Evolutionary conservation across 129 eudicot genomes (phyloP).

Genomic region (Pseudognaphalium luteoalbum): DNA sequence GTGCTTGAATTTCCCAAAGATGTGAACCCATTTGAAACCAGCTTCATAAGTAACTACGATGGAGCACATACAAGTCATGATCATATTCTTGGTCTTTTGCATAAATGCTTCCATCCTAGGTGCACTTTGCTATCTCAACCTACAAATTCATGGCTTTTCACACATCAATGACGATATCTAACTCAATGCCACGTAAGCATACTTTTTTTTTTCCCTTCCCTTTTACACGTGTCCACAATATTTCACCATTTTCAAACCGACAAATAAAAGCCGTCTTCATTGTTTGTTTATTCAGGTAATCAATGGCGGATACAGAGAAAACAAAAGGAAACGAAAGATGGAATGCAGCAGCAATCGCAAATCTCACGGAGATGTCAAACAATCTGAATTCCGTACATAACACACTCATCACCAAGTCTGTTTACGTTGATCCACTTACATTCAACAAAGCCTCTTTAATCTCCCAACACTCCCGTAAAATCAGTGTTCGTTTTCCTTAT

Average conservation of each 20-base stretch:
- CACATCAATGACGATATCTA: no score
- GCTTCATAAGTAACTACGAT: no score
- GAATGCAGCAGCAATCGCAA: constrained; percentile 57
- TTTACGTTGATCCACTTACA: constrained; percentile 63
- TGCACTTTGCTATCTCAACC: no score
- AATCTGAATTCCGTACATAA: constrained; percentile 64
- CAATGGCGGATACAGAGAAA: constrained; percentile 51
- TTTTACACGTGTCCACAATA: no score
- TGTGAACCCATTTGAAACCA: no score
- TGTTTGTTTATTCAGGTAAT: background rate
- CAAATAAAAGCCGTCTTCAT: constrained; percentile 5
- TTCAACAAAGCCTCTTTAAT: constrained; percentile 63
- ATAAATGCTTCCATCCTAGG: background rate
- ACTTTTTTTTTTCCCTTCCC: no score
- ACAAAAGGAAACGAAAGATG: constrained; percentile 62
- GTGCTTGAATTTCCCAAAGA: no score
- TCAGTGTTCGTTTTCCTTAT: constrained; percentile 46
- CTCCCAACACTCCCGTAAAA: constrained; percentile 64
- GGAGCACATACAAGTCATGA: background rate
- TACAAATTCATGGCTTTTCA: no score
- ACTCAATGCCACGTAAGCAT: no score
- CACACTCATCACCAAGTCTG: constrained; percentile 55
- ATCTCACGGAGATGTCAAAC: constrained; percentile 54
- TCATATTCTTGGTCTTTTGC: background rate
- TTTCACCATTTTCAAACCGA: background rate